Percentiles rank a stretch among this genome's conserved stretches.
phyloP scores from a whole-genome alignment of 1,284 basidiomycete genomes.

The Pisolithus thermaeus region DNA sequence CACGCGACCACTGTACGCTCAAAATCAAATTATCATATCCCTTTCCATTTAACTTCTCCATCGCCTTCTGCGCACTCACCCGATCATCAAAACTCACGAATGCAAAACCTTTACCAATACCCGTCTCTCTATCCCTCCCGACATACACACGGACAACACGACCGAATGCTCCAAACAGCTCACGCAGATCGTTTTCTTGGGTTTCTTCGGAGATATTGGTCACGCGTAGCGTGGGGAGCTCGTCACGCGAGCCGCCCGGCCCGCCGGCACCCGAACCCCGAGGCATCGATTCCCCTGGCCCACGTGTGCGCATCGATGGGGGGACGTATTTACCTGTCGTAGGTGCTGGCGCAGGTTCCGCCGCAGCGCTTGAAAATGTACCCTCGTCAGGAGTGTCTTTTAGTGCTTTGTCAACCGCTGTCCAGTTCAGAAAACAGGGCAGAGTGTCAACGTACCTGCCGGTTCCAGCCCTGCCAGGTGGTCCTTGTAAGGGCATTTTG shows the following conservation, averaged over 20 bases:
- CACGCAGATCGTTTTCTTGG: slow-evolving; percentile 90
- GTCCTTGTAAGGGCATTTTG: slow-evolving; percentile 98
- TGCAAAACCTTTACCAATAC: slow-evolving; percentile 93
- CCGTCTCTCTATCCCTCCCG: slow-evolving; percentile 93
- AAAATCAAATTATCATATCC: slow-evolving; percentile 89
- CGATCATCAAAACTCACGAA: slow-evolving; percentile 92
- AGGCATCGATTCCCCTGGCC: slow-evolving; percentile 81
- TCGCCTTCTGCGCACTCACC: slow-evolving; percentile 78
- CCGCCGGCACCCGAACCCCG: slow-evolving; percentile 35
- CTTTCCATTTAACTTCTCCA: slow-evolving; percentile 90
- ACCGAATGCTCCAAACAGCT: slow-evolving; percentile 83
- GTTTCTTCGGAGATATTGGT: slow-evolving; percentile 97
- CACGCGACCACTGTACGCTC: slow-evolving; percentile 84
- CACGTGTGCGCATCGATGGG: slow-evolving; percentile 79
- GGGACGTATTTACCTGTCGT: slow-evolving; percentile 86
- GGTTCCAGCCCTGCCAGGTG: slow-evolving; percentile 77
- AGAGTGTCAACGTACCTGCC: slow-evolving; percentile 35
- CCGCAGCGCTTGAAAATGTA: slow-evolving; percentile 33
- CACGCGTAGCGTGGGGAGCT: slow-evolving; percentile 93
- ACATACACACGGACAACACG: slow-evolving; percentile 89
- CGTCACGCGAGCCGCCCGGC: slow-evolving; percentile 61
- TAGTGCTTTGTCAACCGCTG: not conserved
- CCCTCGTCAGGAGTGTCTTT: slow-evolving; percentile 53
- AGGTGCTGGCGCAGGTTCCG: slow-evolving; percentile 32
- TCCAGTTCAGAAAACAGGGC: no score